These are phyloP conservation scores for Didymella pomorum DNA, from an alignment of 2,329 filamentous ascomycete genomes.

Conservation along the genomic window DNA sequence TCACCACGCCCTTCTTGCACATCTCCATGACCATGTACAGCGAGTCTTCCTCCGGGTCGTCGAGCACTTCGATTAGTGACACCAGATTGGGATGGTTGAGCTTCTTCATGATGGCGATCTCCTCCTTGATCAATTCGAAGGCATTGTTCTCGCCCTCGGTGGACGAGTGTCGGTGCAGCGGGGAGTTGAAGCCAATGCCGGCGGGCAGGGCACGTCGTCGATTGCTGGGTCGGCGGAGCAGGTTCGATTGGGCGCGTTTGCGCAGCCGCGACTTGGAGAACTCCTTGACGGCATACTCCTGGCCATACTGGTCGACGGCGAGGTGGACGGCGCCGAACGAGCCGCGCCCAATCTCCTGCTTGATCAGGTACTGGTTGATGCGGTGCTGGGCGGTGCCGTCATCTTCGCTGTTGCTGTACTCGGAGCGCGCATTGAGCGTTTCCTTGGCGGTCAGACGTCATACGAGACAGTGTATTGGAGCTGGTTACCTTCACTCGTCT, in stretches of 20 bases:
- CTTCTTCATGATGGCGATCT: constrained; percentile 99
- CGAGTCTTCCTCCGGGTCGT: constrained; percentile 94
- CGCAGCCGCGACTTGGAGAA: constrained; percentile 93
- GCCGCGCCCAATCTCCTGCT: constrained; percentile 94
- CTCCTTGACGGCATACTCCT: constrained; percentile 96
- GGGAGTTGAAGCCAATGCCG: constrained; percentile 68
- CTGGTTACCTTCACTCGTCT: constrained; percentile 66
- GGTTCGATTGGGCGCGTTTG: constrained; percentile 88
- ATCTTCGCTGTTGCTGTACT: constrained; percentile 84
- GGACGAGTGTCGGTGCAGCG: constrained; percentile 67
- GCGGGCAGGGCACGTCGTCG: constrained; percentile 62
- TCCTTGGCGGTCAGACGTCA: constrained; percentile 63
- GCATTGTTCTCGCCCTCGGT: constrained; percentile 71
- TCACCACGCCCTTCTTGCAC: constrained; percentile 97
- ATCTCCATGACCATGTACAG: constrained; percentile 99
- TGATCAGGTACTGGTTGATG: constrained; percentile 95
- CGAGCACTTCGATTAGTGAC: constrained; percentile 88
- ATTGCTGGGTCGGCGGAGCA: constrained; percentile 71
- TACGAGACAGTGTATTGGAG: neutral
- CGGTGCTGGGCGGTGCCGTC: constrained; percentile 82
- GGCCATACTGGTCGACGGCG: constrained; percentile 87
- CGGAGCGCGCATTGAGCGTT: constrained; percentile 87
- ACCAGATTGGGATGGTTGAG: constrained; percentile 95
- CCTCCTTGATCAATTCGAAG: constrained; percentile 87
- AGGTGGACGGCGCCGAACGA: constrained; percentile 95